These are phyloP conservation scores for Ogataea neopini DNA, from an alignment of 805 yeast genomes.

Conservation along the genomic window DNA sequence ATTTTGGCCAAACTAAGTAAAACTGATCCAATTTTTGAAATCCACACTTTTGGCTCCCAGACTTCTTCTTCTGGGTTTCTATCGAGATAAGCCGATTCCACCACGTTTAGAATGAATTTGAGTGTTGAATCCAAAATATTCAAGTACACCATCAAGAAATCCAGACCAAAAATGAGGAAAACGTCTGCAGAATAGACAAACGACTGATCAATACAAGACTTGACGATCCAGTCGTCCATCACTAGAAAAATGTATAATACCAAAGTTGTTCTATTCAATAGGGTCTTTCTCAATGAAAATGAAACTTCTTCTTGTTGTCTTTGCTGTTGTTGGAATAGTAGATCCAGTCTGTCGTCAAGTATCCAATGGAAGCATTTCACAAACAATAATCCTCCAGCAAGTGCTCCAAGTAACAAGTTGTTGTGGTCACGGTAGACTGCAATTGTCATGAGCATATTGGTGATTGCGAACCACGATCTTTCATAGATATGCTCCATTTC, in stretches of 20 bases:
- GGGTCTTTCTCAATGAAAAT: conserved; percentile 7
- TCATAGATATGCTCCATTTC: conserved; percentile 77
- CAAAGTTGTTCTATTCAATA: conserved; percentile 43
- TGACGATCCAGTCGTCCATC: conserved; percentile 54
- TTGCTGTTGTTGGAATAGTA: conserved; percentile 43
- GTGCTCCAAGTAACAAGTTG: conserved; percentile 42
- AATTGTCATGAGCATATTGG: conserved; percentile 59
- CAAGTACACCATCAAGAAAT: conserved; percentile 64
- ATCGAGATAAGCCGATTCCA: conserved; percentile 54
- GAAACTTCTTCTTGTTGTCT: conserved; percentile 3
- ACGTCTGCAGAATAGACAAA: conserved; percentile 55
- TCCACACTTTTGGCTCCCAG: conserved; percentile 72
- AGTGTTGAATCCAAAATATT: conserved; percentile 48
- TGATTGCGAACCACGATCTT: conserved; percentile 61
- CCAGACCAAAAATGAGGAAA: conserved; percentile 71
- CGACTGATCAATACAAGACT: conserved; percentile 55
- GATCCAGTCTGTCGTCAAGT: conserved; percentile 49
- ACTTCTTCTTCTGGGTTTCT: conserved; percentile 53
- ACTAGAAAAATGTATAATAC: conserved; percentile 46
- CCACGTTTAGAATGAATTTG: conserved; percentile 51
- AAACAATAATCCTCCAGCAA: conserved; percentile 43
- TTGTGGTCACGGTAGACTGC: conserved; percentile 53
- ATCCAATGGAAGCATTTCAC: conserved; percentile 80
- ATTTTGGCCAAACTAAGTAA: conserved; percentile 49
- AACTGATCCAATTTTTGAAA: conserved; percentile 58